Evolutionary conservation across 2,329 filamentous ascomycete genomes (phyloP).

Genomic region (Rosellinia necatrix): DNA sequence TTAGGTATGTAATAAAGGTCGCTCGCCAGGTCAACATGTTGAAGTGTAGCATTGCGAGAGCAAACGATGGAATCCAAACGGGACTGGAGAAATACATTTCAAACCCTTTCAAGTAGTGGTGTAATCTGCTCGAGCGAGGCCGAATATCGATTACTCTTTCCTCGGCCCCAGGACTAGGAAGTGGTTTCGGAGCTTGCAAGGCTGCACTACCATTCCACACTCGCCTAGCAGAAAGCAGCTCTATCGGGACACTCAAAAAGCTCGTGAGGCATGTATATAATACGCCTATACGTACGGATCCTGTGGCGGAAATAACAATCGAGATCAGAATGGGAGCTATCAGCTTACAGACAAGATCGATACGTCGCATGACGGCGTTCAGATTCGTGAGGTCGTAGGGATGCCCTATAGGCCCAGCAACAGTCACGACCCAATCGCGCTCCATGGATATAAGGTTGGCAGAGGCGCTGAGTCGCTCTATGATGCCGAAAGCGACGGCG

Average conservation of each 20-base stretch:
- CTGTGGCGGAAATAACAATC: conserved; percentile 48
- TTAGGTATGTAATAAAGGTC: conserved; percentile 60
- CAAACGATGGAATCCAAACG: conserved; percentile 52
- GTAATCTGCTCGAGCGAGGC: conserved; percentile 22
- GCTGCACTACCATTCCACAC: conserved; percentile 45
- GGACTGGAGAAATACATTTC: conserved; percentile 44
- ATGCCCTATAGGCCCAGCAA: conserved; percentile 39
- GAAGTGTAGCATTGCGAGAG: conserved; percentile 56
- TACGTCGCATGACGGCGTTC: conserved; percentile 60
- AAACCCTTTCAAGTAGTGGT: conserved; percentile 40
- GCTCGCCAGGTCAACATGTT: conserved; percentile 60
- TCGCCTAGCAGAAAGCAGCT: conserved; percentile 44
- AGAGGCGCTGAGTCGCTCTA: conserved; percentile 48
- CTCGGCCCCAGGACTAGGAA: neutral
- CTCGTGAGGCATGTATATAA: conserved; percentile 52
- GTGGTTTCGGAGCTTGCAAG: conserved; percentile 40
- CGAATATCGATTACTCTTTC: neutral
- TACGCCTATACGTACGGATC: conserved; percentile 50
- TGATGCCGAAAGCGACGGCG: conserved; percentile 45
- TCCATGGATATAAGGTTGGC: conserved; percentile 53
- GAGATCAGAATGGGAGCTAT: conserved; percentile 57
- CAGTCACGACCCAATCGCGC: conserved; percentile 50
- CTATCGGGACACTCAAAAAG: conserved; percentile 45
- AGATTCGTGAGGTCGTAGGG: conserved; percentile 48
- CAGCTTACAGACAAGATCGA: conserved; percentile 63